Conservation (phyloP, 306 rosid species). For the Myrica gale region DNA sequence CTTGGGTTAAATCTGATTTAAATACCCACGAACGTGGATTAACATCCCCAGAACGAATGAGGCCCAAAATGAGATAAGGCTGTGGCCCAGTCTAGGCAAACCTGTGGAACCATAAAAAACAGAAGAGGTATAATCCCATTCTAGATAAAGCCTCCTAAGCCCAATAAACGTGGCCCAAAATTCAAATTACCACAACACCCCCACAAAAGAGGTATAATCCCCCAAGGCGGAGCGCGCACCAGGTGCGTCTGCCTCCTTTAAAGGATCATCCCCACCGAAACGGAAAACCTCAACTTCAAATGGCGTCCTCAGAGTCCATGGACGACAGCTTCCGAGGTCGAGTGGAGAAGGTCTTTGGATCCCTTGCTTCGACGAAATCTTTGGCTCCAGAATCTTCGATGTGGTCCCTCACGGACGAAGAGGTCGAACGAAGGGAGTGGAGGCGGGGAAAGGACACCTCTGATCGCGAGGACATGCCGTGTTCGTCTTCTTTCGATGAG, state of each 20-base stretch:
- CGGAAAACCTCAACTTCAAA: neutral
- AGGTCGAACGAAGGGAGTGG: slow-evolving; percentile 40
- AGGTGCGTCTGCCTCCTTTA: neutral
- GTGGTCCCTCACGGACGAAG: slow-evolving; percentile 34
- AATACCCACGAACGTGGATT: no score
- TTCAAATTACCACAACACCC: neutral
- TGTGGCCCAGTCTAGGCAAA: neutral
- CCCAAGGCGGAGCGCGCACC: neutral
- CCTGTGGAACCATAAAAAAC: neutral
- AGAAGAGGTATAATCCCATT: neutral
- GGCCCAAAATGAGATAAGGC: neutral
- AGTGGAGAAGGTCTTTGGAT: slow-evolving; percentile 37
- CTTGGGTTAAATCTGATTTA: no score
- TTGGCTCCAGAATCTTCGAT: neutral
- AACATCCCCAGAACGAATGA: no score
- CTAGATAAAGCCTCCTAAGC: neutral
- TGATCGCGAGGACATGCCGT: slow-evolving; percentile 31
- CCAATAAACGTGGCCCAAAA: slow-evolving; percentile 7
- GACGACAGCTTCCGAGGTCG: slow-evolving; percentile 33
- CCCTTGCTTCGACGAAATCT: slow-evolving; percentile 11
- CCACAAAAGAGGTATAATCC: neutral
- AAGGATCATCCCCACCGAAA: neutral
- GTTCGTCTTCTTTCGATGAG: slow-evolving; percentile 31
- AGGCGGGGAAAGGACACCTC: slow-evolving; percentile 23
- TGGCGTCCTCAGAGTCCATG: slow-evolving; percentile 16